Base-by-base conservation (phyloP, 2,329 filamentous ascomycete species). In the Chrysoporthe deuterocubensis region DNA sequence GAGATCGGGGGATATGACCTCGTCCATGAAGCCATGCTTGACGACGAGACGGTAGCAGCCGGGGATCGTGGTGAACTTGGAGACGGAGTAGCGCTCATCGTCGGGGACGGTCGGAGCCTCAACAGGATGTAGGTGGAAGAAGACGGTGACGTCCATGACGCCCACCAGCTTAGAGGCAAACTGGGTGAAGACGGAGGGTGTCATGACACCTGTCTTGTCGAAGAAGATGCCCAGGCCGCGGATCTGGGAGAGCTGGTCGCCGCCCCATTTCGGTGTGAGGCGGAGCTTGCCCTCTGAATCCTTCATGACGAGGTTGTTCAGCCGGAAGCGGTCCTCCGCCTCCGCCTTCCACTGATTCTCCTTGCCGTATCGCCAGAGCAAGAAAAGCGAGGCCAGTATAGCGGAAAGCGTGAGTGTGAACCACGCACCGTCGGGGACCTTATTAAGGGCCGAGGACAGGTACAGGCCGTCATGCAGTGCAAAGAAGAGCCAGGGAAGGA, bases 301-400 rank as follows among this genome's bases (percentile, higher is more conserved):
- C 54, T 69, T 70, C 61, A 42, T 57, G 48, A 70, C 67, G 42
- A 83, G 76, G 37, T 80, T 71, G 68, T 78, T 83, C 7, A 82
- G 82, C 48, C 82, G 81, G 68, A 87, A 81, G 5, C 83, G 82
- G 71, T 92, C 90, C 69, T 84, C 82, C 0, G 84, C 83, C 78
- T 93, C 91, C 1, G 90, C 87, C 16, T 79, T 79, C 90, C 91
- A 93, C 74, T 93, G 91, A 67, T 88, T 84, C 73, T 92, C 90
- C 75, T 94, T 93, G n/a, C 91, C 91, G 73, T 87, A 93, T 34
- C 91, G 86, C 91, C 91, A 93, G 13, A 93, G 82, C 5, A 92
- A 82, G 74, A 93, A 90, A 57, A 92, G 78, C 54, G 77, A 80
- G 0, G 89, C 85, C 2, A 93, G 82, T 16, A 91, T 80, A 3